A percentile compares a stretch with the other conserved stretches of the same genome.
Evolutionary conservation across 768 basidiomycete species (phyloP).

Genomic region (Suillus subluteus): DNA sequence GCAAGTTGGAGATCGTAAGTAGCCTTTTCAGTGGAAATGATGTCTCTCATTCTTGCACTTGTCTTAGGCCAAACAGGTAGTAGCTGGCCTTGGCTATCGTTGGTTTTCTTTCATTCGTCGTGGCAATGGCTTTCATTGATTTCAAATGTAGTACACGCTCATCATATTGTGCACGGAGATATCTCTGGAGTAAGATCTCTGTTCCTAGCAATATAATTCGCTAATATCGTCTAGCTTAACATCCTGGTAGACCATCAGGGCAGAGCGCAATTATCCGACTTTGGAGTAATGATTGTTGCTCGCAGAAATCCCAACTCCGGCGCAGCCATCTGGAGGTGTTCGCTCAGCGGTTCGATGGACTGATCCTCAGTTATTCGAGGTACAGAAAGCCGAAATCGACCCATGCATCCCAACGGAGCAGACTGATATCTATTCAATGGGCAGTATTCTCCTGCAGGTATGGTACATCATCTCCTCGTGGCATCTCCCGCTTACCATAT

Average conservation of each 20-base stretch:
- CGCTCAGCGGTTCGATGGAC: constrained; percentile 11
- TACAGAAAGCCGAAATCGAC: background rate
- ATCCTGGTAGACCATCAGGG: constrained; percentile 11
- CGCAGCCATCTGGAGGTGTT: background rate
- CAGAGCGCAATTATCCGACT: constrained; percentile 1
- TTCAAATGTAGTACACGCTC: constrained; percentile 10
- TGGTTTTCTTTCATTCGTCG: background rate
- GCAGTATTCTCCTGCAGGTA: constrained; percentile 14
- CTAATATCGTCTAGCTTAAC: constrained; percentile 1
- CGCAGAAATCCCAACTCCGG: background rate
- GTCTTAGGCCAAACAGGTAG: constrained; percentile 8
- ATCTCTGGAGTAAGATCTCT: constrained; percentile 11
- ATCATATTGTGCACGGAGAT: constrained; percentile 11
- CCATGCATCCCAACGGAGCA: background rate
- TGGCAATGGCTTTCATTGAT: background rate
- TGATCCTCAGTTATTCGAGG: constrained; percentile 11
- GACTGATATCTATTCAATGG: constrained; percentile 13
- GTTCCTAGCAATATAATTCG: background rate
- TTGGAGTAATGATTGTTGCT: constrained; percentile 5
- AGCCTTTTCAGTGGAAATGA: background rate
- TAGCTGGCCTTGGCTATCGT: constrained; percentile 11
- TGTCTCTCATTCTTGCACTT: background rate
- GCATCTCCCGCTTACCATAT: background rate
- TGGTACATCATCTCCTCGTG: background rate
- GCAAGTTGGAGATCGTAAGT: constrained; percentile 22